These are phyloP conservation scores for Saturnispora besseyi DNA, from an alignment of 805 yeast genomes.

Conservation along the genomic window DNA sequence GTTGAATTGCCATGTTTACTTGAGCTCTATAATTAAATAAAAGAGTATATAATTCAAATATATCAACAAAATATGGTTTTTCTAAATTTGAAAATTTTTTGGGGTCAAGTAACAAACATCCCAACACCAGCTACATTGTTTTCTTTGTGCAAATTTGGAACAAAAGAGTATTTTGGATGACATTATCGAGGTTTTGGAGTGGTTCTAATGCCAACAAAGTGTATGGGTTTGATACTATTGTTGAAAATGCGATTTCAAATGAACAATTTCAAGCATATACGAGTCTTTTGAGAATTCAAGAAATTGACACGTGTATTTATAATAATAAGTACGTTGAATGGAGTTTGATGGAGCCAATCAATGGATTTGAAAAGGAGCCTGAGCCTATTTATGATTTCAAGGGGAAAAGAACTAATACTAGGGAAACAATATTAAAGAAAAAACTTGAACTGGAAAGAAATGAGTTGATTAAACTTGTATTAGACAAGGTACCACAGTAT, in stretches of 20 bases:
- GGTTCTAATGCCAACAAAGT: constrained; percentile 1
- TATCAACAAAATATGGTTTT: no score
- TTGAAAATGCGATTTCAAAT: constrained; percentile 36
- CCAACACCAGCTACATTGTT: constrained; percentile 1
- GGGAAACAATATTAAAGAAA: constrained; percentile 57
- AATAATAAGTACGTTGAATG: constrained; percentile 22
- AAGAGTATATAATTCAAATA: not conserved
- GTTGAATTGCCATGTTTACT: constrained; percentile 27
- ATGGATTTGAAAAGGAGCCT: constrained; percentile 50
- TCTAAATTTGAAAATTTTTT: not conserved
- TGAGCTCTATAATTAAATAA: not conserved
- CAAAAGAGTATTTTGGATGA: not conserved
- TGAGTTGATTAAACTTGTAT: constrained; percentile 64
- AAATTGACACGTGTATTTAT: constrained; percentile 54
- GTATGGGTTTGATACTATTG: constrained; percentile 11
- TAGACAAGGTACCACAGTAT: constrained; percentile 63
- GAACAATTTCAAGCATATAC: constrained; percentile 79
- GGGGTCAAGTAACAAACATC: not conserved
- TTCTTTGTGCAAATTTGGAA: no score
- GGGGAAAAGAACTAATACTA: constrained; percentile 81
- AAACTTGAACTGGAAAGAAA: constrained; percentile 73
- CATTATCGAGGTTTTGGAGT: constrained; percentile 3
- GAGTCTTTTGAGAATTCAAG: constrained; percentile 65
- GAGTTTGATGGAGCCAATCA: not conserved
- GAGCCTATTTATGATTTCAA: constrained; percentile 80